A percentile compares a stretch with the other conserved stretches of the same genome.
Evolutionary conservation across 495 filamentous ascomycete species (phyloP).

Genomic region (Penicillium verhagenii): DNA sequence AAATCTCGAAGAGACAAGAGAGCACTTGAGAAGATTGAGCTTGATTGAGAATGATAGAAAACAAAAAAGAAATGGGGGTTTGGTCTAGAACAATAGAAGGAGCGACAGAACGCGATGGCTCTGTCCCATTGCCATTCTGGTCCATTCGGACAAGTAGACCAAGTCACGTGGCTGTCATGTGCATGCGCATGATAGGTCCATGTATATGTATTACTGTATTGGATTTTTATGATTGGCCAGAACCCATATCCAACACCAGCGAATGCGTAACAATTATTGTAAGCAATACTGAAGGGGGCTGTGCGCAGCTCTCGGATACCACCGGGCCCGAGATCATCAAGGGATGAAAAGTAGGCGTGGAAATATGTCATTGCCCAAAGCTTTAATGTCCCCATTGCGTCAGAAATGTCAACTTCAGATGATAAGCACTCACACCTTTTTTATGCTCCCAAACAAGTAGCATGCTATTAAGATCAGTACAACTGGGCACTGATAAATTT

Average conservation of each 20-base stretch:
- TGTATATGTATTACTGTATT: neutral
- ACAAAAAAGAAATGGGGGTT: too few relatives aligned
- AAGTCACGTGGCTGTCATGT: neutral
- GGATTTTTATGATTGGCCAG: neutral
- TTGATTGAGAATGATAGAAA: neutral
- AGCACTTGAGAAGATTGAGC: too few relatives aligned
- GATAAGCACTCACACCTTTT: too few relatives aligned
- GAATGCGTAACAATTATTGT: neutral
- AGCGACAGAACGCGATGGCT: neutral
- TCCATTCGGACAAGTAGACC: neutral
- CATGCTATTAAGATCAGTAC: too few relatives aligned
- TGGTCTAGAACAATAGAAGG: neutral
- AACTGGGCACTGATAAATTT: too few relatives aligned
- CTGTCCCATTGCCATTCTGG: neutral
- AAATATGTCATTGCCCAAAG: constrained; percentile 3
- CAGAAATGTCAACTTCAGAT: too few relatives aligned
- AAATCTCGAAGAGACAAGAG: too few relatives aligned
- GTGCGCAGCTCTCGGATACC: constrained; percentile 23
- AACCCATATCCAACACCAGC: neutral
- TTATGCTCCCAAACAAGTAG: too few relatives aligned
- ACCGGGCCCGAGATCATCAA: constrained; percentile 15
- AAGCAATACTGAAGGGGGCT: constrained; percentile 8
- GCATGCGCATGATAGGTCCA: too few relatives aligned
- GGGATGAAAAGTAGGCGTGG: constrained; percentile 1
- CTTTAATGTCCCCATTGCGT: neutral